These are phyloP conservation scores for Ceratopteris richardii DNA, from an alignment of 75 land plant genomes.

Conservation along the genomic window DNA sequence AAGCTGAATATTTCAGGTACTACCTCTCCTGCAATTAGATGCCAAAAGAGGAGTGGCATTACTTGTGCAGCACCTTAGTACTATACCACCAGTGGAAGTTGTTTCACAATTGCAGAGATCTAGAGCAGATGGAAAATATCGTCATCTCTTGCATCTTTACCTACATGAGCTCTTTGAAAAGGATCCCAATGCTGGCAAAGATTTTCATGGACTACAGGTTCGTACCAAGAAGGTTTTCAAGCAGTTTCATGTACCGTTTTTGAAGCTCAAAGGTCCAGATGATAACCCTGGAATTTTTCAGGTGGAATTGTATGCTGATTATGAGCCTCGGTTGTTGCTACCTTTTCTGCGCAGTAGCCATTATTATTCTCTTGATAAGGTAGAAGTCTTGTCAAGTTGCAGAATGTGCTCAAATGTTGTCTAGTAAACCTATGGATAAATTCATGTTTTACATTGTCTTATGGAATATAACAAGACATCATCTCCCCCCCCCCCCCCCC, in stretches of 20 bases:
- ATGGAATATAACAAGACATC: too few relatives aligned
- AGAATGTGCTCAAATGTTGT: background rate
- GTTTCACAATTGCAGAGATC: conserved; percentile 53
- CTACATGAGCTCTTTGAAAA: conserved; percentile 78
- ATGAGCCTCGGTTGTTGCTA: conserved; percentile 72
- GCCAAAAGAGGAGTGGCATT: conserved; percentile 66
- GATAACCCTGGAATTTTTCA: conserved; percentile 9
- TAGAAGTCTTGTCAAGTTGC: too few relatives aligned
- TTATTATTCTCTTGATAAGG: conserved; percentile 89
- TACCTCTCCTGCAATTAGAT: conserved; percentile 65
- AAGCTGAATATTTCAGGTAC: conserved; percentile 56
- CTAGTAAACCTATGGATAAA: too few relatives aligned
- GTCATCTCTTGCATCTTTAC: conserved; percentile 69
- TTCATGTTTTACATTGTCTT: too few relatives aligned
- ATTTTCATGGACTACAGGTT: conserved; percentile 93
- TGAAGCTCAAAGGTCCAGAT: background rate
- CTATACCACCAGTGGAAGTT: conserved; percentile 61
- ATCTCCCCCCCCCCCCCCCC: too few relatives aligned
- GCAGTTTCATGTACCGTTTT: too few relatives aligned
- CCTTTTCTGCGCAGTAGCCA: conserved; percentile 94
- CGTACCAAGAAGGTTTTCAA: background rate
- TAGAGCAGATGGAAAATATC: conserved; percentile 39
- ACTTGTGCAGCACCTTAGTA: conserved; percentile 63
- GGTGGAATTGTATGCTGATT: conserved; percentile 99
- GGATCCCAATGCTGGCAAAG: conserved; percentile 65